Percentiles rank a stretch among this genome's conserved stretches.
These are phyloP conservation scores for Sporothrix protearum DNA, from an alignment of 2,329 filamentous ascomycete genomes.

Conservation along the genomic window DNA sequence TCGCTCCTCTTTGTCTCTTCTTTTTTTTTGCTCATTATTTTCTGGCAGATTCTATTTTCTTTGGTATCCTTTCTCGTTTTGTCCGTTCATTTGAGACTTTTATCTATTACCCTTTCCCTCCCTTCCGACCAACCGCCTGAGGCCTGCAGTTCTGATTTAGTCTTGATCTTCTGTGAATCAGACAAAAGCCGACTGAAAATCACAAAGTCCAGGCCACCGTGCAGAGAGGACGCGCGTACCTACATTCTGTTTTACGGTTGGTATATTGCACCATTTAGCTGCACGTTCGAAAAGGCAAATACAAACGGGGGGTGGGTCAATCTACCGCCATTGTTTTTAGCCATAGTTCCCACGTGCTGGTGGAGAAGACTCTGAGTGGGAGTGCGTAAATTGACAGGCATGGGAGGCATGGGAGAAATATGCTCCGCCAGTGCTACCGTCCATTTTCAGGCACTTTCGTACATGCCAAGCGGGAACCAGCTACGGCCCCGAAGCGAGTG, in stretches of 20 bases:
- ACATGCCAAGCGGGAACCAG: slow-evolving; percentile 12
- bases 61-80: neutral
- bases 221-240: slow-evolving; percentile 10
- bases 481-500: slow-evolving; percentile 1
- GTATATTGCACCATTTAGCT: neutral
- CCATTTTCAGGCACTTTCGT: neutral
- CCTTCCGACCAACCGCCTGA: neutral
- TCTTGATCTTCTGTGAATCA: neutral
- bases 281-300: neutral
- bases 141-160: neutral
- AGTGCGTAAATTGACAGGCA: neutral
- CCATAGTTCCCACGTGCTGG: slow-evolving; percentile 14
- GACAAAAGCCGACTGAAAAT: neutral
- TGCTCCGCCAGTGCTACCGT: neutral
- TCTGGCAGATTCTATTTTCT: neutral
- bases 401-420: neutral
- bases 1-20: neutral
- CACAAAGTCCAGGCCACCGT: neutral
- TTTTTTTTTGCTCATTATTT: neutral
- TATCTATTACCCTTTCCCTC: neutral
- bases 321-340: neutral
- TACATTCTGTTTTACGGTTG: neutral
- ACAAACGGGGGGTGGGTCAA: neutral
- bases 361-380: neutral
- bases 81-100: neutral